Percentiles rank a stretch among this genome's conserved stretches.
These are phyloP conservation scores for Cardamine chenopodiifolia DNA, from an alignment of 345 rosid genomes.

Conservation along the genomic window DNA sequence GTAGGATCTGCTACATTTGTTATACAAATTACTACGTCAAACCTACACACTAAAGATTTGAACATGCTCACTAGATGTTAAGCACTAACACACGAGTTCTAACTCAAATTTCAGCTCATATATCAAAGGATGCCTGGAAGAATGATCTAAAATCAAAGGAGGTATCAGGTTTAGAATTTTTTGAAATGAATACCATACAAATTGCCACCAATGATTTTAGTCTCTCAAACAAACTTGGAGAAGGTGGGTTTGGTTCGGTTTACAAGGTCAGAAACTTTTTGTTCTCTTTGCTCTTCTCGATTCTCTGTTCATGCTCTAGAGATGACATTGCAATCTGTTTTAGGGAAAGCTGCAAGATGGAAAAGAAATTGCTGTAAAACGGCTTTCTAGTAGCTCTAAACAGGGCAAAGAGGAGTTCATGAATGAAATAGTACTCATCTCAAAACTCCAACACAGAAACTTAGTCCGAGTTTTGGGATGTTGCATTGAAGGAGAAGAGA, in stretches of 20 bases:
- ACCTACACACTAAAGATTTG: too few species aligned
- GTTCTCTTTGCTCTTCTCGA: neutral
- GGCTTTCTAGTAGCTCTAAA: conserved; percentile 36
- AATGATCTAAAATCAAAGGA: neutral
- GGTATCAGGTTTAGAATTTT: conserved; percentile 1
- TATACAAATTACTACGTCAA: too few species aligned
- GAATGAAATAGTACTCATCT: conserved; percentile 38
- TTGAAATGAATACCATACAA: conserved; percentile 14
- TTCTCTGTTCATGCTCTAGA: neutral
- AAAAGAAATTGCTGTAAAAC: conserved; percentile 29
- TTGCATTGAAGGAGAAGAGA: conserved; percentile 39
- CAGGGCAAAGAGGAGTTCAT: conserved; percentile 41
- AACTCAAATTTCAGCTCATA: neutral
- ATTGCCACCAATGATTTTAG: conserved; percentile 28
- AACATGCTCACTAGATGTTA: too few species aligned
- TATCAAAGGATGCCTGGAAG: neutral
- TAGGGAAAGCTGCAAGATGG: conserved; percentile 32
- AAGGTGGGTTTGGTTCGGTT: conserved; percentile 42
- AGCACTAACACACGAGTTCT: neutral
- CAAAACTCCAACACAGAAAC: conserved; percentile 41
- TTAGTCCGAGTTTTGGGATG: conserved; percentile 39
- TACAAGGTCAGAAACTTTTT: conserved; percentile 9
- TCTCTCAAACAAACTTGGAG: conserved; percentile 32
- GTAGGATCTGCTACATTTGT: too few species aligned
- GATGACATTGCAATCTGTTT: neutral